A percentile compares a stretch with the other conserved stretches of the same genome.
Conservation (phyloP, 2,329 filamentous ascomycete genomes). For the Phyllosticta citriasiana region DNA sequence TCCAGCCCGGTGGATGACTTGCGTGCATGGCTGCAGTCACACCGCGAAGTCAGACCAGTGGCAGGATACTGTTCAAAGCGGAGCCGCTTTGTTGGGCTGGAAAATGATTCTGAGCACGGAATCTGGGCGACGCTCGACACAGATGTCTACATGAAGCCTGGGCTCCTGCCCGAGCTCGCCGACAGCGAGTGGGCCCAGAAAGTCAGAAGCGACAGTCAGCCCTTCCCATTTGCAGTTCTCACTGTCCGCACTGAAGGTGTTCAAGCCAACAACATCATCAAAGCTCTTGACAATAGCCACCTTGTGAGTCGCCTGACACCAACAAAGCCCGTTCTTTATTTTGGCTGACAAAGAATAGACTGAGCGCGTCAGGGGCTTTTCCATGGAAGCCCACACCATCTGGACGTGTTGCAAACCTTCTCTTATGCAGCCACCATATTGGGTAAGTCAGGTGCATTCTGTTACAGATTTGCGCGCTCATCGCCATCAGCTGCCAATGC, state of each 20-base stretch:
- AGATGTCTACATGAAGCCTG: slow-evolving; percentile 32
- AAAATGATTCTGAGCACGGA: slow-evolving; percentile 33
- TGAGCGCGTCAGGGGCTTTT: slow-evolving; percentile 44
- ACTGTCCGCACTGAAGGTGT: slow-evolving; percentile 40
- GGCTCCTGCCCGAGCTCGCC: slow-evolving; percentile 18
- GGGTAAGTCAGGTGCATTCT: slow-evolving; percentile 25
- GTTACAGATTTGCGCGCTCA: slow-evolving; percentile 5
- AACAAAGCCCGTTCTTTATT: neutral
- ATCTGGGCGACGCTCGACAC: slow-evolving; percentile 41
- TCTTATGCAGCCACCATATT: slow-evolving; percentile 38
- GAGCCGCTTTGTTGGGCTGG: slow-evolving; percentile 38
- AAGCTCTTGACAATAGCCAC: slow-evolving; percentile 37
- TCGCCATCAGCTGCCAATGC: slow-evolving; percentile 25
- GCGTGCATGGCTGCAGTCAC: slow-evolving; percentile 34
- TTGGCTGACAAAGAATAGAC: slow-evolving; percentile 17
- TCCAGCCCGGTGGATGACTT: slow-evolving; percentile 19
- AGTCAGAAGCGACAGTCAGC: slow-evolving; percentile 15
- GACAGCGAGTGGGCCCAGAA: slow-evolving; percentile 23
- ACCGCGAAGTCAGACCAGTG: slow-evolving; percentile 36
- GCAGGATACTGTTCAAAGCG: slow-evolving; percentile 37
- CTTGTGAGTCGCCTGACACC: slow-evolving; percentile 25
- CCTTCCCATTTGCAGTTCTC: slow-evolving; percentile 43
- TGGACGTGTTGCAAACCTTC: slow-evolving; percentile 37
- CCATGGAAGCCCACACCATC: slow-evolving; percentile 43
- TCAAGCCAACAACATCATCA: slow-evolving; percentile 28